phyloP scores from a whole-genome alignment of 2,329 filamentous ascomycete species.

The Coniochaeta pulveracea region DNA sequence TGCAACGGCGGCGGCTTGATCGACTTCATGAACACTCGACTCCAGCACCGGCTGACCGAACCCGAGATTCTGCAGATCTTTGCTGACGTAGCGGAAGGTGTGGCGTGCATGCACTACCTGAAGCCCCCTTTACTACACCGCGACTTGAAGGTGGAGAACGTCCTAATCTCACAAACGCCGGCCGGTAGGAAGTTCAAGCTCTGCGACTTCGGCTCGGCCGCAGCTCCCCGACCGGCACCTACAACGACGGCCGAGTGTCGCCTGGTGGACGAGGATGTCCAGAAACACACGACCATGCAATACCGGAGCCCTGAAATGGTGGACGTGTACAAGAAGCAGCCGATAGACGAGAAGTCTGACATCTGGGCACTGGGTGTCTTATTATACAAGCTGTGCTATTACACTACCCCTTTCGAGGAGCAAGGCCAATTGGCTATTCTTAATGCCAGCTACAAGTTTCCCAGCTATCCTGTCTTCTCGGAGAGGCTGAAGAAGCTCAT shows the following conservation, averaged over 20 bases:
- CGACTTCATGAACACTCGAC: conserved; percentile 97
- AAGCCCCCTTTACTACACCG: conserved; percentile 87
- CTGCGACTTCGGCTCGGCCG: conserved; percentile 94
- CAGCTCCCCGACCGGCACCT: conserved; percentile 72
- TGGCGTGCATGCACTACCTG: conserved; percentile 98
- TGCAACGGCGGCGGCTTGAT: conserved; percentile 92
- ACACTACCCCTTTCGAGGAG: conserved; percentile 97
- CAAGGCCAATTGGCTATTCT: conserved; percentile 95
- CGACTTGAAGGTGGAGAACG: conserved; percentile 96
- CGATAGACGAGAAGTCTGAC: conserved; percentile 97
- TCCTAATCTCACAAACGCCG: conserved; percentile 66
- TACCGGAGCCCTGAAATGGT: conserved; percentile 98
- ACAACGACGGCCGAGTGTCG: conserved; percentile 81
- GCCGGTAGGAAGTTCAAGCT: conserved; percentile 78
- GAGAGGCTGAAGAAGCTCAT: conserved; percentile 84
- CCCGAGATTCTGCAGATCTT: conserved; percentile 97
- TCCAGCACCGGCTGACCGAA: conserved; percentile 93
- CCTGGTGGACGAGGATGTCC: conserved; percentile 90
- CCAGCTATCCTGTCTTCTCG: conserved; percentile 79
- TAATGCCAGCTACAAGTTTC: conserved; percentile 90
- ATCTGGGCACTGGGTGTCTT: conserved; percentile 96
- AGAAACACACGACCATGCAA: conserved; percentile 93
- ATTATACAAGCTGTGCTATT: conserved; percentile 97
- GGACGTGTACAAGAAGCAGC: conserved; percentile 90
- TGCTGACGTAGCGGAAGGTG: conserved; percentile 86